Evolutionary conservation across 139 green algal genomes (phyloP).

Genomic region (Coelastrella sp.): DNA sequence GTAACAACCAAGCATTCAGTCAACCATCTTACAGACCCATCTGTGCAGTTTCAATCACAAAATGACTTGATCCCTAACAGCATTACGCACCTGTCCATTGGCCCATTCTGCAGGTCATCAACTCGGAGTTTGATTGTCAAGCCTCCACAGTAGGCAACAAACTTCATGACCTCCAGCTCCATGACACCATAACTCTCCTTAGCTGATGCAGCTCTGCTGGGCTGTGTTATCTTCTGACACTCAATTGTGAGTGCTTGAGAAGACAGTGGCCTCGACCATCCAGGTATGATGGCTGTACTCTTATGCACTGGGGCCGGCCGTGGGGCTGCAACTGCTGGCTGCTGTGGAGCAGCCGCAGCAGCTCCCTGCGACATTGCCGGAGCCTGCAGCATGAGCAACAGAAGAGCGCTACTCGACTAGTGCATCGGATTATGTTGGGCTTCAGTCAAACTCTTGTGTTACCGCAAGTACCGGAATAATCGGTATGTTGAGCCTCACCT

Average conservation of each 20-base stretch:
- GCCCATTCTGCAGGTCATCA: slow-evolving; percentile 59
- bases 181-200: slow-evolving; percentile 59
- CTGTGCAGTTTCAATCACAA: too few relatives aligned
- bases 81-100: slow-evolving; percentile 33
- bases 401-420: not conserved
- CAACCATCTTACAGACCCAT: not conserved
- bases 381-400: not conserved
- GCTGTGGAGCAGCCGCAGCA: slow-evolving; percentile 16
- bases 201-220: slow-evolving; percentile 30
- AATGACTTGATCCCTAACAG: too few relatives aligned
- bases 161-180: slow-evolving; percentile 79
- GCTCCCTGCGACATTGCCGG: slow-evolving; percentile 34
- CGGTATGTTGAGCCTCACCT: not conserved
- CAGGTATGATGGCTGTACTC: slow-evolving; percentile 66
- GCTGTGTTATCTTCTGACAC: slow-evolving; percentile 66
- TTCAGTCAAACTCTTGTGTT: not conserved
- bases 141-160: slow-evolving; percentile 71
- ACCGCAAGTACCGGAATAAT: not conserved
- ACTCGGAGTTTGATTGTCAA: slow-evolving; percentile 66
- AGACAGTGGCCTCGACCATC: slow-evolving; percentile 63
- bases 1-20: not conserved
- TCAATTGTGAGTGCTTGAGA: slow-evolving; percentile 65
- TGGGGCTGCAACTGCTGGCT: slow-evolving; percentile 24
- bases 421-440: too few relatives aligned
- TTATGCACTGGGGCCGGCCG: slow-evolving; percentile 53